Evolutionary conservation across 2,329 filamentous ascomycete species (phyloP), one percentile per base, ranked within the genome.

Genomic region (Colletotrichum tanaceti): DNA sequence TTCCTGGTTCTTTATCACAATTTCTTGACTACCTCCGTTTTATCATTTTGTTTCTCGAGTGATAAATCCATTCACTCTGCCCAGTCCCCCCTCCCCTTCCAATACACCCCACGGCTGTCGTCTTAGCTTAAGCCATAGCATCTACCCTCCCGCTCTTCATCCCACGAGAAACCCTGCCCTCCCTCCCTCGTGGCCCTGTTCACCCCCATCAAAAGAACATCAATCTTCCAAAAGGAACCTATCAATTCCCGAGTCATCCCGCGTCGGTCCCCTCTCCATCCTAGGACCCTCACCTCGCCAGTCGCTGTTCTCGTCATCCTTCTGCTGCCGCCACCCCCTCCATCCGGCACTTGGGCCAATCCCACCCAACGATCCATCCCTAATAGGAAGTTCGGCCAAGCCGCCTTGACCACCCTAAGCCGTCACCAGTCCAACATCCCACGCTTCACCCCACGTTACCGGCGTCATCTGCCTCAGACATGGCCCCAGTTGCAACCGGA

Each of bases 401-500:
- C 71, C 67, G 60, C 55, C 44, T 55, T 65, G 47, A 70, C 61
- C 52, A 65, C 63, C 66, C 57, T 60, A 50, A 60, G 49, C 60
- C 59, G 44, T 57, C 55, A 54, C 38, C 69, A 69, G 70, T 55
- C 58, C 59, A 67, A 70, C 74, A 76, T 76, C 74, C 74, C 75
- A 72, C 73, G 70, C 61, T 65, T 63, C 75, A 78, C 79, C 79
- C 79, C 78, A 77, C 79, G 75, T 74, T 69, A 55, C 64, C 74
- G 65, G 70, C 72, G 68, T 74, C 72, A 73, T 74, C 71, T 68
- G 70, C 39, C 43, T 62, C 68, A 58, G 78, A 71, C 59, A 86
- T 86, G 85, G 83, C 84, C 73, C 84, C 85, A 75, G 83, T 82
- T 73, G 84, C 84, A 73, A 82, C 79, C 71, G 75, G 77, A 74